phyloP scores from a whole-genome alignment of 495 filamentous ascomycete genomes.

The Cercophora scortea region DNA sequence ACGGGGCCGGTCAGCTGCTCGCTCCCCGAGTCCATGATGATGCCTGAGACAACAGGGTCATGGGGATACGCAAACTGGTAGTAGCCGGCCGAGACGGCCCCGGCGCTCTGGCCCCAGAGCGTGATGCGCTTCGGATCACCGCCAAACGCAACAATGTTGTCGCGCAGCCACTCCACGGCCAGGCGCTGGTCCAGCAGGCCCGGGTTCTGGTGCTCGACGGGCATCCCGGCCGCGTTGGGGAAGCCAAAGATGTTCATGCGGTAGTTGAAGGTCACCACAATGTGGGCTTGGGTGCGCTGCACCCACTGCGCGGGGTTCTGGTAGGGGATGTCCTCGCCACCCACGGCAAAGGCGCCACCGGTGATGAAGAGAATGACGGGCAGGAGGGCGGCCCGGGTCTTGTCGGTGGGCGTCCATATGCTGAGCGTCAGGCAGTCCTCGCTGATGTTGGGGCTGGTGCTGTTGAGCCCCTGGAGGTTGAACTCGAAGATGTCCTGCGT shows the following conservation, averaged over 20 bases:
- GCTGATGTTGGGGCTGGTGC: slow-evolving; percentile 9
- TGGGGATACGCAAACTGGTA: slow-evolving; percentile 41
- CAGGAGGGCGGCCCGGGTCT: slow-evolving; percentile 3
- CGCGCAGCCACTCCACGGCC: slow-evolving; percentile 48
- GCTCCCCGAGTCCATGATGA: slow-evolving; percentile 49
- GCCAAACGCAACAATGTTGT: slow-evolving; percentile 54
- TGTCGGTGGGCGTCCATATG: slow-evolving; percentile 34
- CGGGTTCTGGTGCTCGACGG: slow-evolving; percentile 38
- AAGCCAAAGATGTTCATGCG: slow-evolving; percentile 60
- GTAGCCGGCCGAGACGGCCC: slow-evolving; percentile 42
- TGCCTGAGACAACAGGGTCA: slow-evolving; percentile 36
- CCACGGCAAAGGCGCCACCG: slow-evolving; percentile 20
- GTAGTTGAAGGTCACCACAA: slow-evolving; percentile 60
- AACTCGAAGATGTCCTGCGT: slow-evolving; percentile 16
- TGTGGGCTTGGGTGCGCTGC: slow-evolving; percentile 41
- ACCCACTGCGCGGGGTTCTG: slow-evolving; percentile 27
- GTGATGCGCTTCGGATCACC: slow-evolving; percentile 47
- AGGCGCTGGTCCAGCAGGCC: slow-evolving; percentile 58
- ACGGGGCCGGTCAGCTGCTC: slow-evolving; percentile 29
- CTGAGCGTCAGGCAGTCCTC: slow-evolving; percentile 55
- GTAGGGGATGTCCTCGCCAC: slow-evolving; percentile 16
- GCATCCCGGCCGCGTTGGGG: slow-evolving; percentile 31
- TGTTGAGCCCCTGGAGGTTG: slow-evolving; percentile 15
- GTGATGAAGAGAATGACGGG: slow-evolving; percentile 28
- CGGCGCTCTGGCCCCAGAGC: slow-evolving; percentile 49